phyloP scores from a whole-genome alignment of 106 monocot species.

The Iris macrosiphon region DNA sequence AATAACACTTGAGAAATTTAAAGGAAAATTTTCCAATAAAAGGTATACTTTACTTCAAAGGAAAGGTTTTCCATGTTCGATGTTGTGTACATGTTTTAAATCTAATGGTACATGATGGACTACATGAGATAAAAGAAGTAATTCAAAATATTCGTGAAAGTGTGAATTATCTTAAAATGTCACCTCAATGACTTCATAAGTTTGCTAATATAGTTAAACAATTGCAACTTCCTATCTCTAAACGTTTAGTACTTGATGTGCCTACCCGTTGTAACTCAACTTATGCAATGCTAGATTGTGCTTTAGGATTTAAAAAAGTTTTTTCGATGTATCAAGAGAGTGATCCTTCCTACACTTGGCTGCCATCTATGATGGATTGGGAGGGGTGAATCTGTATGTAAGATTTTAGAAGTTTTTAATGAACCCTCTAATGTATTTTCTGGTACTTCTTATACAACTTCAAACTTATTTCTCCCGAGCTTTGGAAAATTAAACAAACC shows the following conservation, averaged over 20 bases:
- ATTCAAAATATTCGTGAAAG: neutral
- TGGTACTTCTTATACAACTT: neutral
- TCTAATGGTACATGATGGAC: no score
- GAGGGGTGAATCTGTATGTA: neutral
- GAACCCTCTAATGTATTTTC: neutral
- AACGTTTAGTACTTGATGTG: constrained; percentile 6
- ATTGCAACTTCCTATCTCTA: neutral
- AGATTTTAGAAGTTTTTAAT: constrained; percentile 5
- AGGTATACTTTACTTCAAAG: no score
- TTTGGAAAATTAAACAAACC: constrained; percentile 8
- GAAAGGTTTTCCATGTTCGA: no score
- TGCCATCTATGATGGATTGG: neutral
- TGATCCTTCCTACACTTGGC: neutral
- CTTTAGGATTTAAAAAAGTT: neutral
- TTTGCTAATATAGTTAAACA: constrained; percentile 14
- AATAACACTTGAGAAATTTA: no score
- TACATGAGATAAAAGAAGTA: neutral
- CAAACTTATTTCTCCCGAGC: constrained; percentile 5
- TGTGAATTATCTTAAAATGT: neutral
- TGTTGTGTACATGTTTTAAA: no score
- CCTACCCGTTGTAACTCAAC: constrained; percentile 17
- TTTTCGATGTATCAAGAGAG: neutral
- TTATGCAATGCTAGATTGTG: constrained; percentile 14
- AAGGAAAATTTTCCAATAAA: no score
- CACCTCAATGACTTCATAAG: neutral